phyloP scores from a whole-genome alignment of 148 eudicot species.

The Camellia lanceoleosa region DNA sequence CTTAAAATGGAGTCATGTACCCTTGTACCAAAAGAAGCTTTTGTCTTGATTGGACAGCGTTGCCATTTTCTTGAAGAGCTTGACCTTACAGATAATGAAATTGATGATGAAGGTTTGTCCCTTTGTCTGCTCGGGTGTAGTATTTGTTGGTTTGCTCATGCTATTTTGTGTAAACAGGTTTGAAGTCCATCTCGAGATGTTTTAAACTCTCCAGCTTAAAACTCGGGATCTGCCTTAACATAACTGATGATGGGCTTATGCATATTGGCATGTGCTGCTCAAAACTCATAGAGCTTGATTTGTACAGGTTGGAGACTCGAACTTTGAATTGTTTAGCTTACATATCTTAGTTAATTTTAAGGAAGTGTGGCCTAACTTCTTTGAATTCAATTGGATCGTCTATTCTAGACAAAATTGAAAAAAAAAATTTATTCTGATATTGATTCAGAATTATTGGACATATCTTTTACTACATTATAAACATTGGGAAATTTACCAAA shows the following conservation, averaged over 20 bases:
- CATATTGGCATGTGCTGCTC: slow-evolving; percentile 66
- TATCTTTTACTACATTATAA: neutral
- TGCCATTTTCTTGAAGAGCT: slow-evolving; percentile 84
- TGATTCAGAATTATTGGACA: neutral
- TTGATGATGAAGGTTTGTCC: slow-evolving; percentile 74
- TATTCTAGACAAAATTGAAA: neutral
- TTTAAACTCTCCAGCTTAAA: slow-evolving; percentile 57
- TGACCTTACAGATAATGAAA: slow-evolving; percentile 85
- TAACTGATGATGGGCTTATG: slow-evolving; percentile 67
- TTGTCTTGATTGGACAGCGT: slow-evolving; percentile 70
- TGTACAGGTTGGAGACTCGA: slow-evolving; percentile 62
- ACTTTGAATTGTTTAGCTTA: neutral
- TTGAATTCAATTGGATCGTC: neutral
- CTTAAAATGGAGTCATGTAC: slow-evolving; percentile 84
- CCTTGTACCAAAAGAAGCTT: slow-evolving; percentile 68
- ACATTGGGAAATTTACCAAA: neutral
- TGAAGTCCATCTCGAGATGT: slow-evolving; percentile 82
- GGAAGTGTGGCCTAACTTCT: neutral
- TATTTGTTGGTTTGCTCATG: slow-evolving; percentile 9
- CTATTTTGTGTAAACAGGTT: slow-evolving; percentile 41
- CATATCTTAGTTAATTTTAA: neutral
- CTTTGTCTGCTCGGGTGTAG: slow-evolving; percentile 3
- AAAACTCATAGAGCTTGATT: slow-evolving; percentile 78
- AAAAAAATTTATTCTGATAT: neutral
- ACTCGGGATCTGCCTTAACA: slow-evolving; percentile 78